A percentile compares a stretch with the other conserved stretches of the same genome.
These are phyloP conservation scores for Phalaenopsis aphrodite DNA, from an alignment of 106 monocot species.

Conservation along the genomic window DNA sequence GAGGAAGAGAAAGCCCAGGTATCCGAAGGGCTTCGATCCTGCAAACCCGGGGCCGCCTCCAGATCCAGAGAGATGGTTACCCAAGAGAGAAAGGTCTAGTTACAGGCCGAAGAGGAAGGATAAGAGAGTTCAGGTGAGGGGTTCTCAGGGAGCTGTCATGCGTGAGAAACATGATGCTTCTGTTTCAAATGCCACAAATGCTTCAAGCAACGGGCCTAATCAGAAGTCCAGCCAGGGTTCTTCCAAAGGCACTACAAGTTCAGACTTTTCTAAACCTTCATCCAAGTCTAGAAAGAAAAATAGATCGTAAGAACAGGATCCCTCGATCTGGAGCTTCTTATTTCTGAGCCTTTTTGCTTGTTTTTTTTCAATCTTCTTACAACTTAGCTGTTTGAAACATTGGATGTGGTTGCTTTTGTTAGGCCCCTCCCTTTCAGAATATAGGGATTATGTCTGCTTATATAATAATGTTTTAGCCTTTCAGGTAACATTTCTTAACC, in stretches of 20 bases:
- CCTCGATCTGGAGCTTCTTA: too few relatives aligned
- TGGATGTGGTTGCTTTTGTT: too few relatives aligned
- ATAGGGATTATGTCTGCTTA: too few relatives aligned
- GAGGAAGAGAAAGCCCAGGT: constrained; percentile 85
- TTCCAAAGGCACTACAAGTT: constrained; percentile 24
- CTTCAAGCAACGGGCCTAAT: constrained; percentile 11
- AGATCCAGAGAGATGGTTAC: constrained; percentile 96
- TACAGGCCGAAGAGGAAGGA: constrained; percentile 93
- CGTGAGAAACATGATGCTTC: constrained; percentile 66
- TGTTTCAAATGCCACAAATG: constrained; percentile 3
- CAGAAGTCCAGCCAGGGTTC: constrained; percentile 22
- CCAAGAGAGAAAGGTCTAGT: constrained; percentile 82
- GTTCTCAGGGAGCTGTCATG: constrained; percentile 82
- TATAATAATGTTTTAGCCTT: too few relatives aligned
- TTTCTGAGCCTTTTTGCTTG: too few relatives aligned
- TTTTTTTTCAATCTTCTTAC: too few relatives aligned
- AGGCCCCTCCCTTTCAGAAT: too few relatives aligned
- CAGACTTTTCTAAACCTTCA: constrained; percentile 26
- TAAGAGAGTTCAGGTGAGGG: constrained; percentile 81
- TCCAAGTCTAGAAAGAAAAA: constrained; percentile 50
- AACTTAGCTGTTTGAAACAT: too few relatives aligned
- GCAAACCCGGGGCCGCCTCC: constrained; percentile 91
- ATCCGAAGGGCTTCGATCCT: constrained; percentile 90
- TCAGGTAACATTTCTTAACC: too few relatives aligned
- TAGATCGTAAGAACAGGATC: neutral